Percentiles rank a stretch among this genome's conserved stretches.
These are phyloP conservation scores for Saksenaea oblongispora DNA, from an alignment of 371 early-diverging fungal species.

Conservation along the genomic window DNA sequence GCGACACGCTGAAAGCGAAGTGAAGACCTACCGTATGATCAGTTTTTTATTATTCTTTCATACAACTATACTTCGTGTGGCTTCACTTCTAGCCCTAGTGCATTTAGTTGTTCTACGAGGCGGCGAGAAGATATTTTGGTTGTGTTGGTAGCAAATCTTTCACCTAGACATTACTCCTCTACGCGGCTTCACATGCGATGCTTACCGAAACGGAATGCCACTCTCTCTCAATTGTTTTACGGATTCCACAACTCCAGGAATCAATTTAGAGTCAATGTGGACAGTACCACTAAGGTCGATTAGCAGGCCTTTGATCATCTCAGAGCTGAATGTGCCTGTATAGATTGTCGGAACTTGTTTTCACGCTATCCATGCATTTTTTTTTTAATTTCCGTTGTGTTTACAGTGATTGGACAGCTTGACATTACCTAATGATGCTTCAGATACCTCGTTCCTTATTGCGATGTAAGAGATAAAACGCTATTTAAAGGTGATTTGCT, in stretches of 20 bases:
- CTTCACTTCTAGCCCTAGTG: slow-evolving; percentile 70
- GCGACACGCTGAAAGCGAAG: slow-evolving; percentile 77
- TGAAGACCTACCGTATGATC: slow-evolving; percentile 58
- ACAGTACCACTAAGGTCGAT: slow-evolving; percentile 84
- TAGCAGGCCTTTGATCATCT: slow-evolving; percentile 56
- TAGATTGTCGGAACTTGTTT: neutral
- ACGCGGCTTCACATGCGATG: neutral
- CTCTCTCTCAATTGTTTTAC: slow-evolving; percentile 60
- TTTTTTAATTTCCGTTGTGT: neutral
- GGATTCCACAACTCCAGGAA: slow-evolving; percentile 72
- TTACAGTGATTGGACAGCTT: neutral
- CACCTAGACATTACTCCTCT: neutral
- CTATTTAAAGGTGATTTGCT: too few relatives aligned
- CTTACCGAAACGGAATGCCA: slow-evolving; percentile 56
- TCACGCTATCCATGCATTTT: neutral
- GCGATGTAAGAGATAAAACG: too few relatives aligned
- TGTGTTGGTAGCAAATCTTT: slow-evolving; percentile 80
- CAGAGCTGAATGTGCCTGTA: neutral
- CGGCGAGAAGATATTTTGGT: slow-evolving; percentile 70
- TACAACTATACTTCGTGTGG: slow-evolving; percentile 54
- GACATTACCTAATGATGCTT: neutral
- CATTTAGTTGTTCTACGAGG: slow-evolving; percentile 54
- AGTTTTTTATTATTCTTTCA: neutral
- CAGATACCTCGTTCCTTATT: too few relatives aligned
- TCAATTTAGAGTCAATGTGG: slow-evolving; percentile 72